Conservation (phyloP, 495 filamentous ascomycete species). For the Penicillium atrosanguineum region DNA sequence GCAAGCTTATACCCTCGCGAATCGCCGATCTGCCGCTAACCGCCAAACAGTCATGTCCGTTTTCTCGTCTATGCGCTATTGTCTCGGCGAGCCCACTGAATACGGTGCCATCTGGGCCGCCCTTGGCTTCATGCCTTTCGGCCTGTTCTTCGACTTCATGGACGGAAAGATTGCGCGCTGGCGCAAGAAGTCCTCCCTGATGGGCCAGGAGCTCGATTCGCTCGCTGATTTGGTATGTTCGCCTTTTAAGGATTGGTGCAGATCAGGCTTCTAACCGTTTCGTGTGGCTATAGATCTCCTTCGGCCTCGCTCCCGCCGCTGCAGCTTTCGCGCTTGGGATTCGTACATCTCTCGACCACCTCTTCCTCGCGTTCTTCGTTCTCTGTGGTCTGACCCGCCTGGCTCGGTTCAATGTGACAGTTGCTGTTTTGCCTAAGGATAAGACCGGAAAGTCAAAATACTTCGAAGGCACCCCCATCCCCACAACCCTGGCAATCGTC, state of each 20-base stretch:
- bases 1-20: conserved; percentile 27
- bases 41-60: conserved; percentile 72
- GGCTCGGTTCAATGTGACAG: conserved; percentile 97
- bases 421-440: conserved; percentile 83
- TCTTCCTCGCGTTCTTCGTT: conserved; percentile 85
- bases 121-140: conserved; percentile 85
- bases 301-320: conserved; percentile 85
- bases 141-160: conserved; percentile 98
- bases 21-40: conserved; percentile 22
- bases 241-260: not conserved
- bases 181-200: conserved; percentile 91
- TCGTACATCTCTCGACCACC: conserved; percentile 80
- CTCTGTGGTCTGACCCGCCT: conserved; percentile 92
- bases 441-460: conserved; percentile 84
- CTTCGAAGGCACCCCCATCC: conserved; percentile 96
- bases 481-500: conserved; percentile 78
- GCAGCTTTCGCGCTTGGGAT: conserved; percentile 87
- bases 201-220: conserved; percentile 99
- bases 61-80: conserved; percentile 94
- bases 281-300: conserved; percentile 70
- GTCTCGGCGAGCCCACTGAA: conserved; percentile 67
- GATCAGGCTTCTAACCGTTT: not conserved
- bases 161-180: conserved; percentile 95
- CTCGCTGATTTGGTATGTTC: conserved; percentile 82
- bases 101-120: conserved; percentile 72